These are phyloP conservation scores for Corynespora cassiicola DNA, from an alignment of 2,329 filamentous ascomycete genomes.

Conservation along the genomic window DNA sequence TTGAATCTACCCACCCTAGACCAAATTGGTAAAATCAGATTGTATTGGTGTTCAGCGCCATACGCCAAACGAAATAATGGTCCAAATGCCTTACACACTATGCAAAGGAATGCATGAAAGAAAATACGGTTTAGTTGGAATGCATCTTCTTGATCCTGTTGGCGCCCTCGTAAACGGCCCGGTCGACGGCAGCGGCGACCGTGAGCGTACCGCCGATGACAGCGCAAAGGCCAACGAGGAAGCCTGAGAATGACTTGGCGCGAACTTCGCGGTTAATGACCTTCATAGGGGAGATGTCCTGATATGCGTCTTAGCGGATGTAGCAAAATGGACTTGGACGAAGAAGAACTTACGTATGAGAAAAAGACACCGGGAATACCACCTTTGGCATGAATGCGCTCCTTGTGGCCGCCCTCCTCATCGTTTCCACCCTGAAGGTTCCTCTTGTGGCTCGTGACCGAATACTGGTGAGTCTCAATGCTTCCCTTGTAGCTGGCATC, in stretches of 20 bases:
- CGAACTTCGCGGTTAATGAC: constrained; percentile 95
- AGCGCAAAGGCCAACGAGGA: constrained; percentile 92
- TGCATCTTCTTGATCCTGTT: constrained; percentile 88
- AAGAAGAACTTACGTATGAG: constrained; percentile 76
- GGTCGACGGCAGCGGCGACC: constrained; percentile 90
- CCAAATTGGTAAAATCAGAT: too few relatives aligned
- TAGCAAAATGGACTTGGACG: constrained; percentile 1
- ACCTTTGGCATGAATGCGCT: constrained; percentile 85
- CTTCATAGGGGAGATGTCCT: constrained; percentile 99
- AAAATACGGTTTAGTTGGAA: constrained; percentile 52
- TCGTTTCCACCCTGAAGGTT: constrained; percentile 85
- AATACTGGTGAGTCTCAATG: constrained; percentile 98
- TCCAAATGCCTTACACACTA: too few relatives aligned
- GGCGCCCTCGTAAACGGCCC: constrained; percentile 87
- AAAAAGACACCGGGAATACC: constrained; percentile 99
- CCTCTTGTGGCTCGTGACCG: constrained; percentile 94
- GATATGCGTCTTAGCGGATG: too few relatives aligned
- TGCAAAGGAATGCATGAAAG: constrained; percentile 8
- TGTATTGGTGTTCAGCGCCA: too few relatives aligned
- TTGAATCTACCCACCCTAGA: too few relatives aligned
- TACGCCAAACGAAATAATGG: too few relatives aligned
- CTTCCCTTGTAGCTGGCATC: constrained; percentile 74
- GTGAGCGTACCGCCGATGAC: constrained; percentile 95
- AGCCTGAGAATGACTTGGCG: constrained; percentile 87
- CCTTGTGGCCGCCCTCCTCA: constrained; percentile 85